Percentiles rank a stretch among this genome's conserved stretches.
Evolutionary conservation across 2,329 filamentous ascomycete species (phyloP).

Genomic region (Colletotrichum endophyticum): DNA sequence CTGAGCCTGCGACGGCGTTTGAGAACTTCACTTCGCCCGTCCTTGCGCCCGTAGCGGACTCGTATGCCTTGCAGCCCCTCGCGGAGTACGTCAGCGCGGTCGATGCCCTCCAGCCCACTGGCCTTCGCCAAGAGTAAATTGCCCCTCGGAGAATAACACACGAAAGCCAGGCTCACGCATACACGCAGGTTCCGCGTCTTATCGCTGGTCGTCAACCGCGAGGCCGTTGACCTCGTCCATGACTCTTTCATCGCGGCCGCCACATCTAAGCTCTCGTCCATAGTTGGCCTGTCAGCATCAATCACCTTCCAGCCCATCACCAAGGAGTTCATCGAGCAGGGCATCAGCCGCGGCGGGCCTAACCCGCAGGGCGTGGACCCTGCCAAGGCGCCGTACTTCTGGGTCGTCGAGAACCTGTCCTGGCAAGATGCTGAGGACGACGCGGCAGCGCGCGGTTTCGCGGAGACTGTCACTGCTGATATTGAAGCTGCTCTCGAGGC

Average conservation of each 20-base stretch:
- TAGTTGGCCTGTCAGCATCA: slow-evolving; percentile 12
- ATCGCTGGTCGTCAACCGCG: slow-evolving; percentile 16
- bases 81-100: slow-evolving; percentile 15
- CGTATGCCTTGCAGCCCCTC: slow-evolving; percentile 12
- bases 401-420: slow-evolving; percentile 21
- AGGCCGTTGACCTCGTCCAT: slow-evolving; percentile 16
- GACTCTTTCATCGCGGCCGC: slow-evolving; percentile 8
- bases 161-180: neutral
- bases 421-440: slow-evolving; percentile 17
- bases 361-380: slow-evolving; percentile 22
- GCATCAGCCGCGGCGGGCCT: slow-evolving; percentile 2
- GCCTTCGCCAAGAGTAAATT: slow-evolving; percentile 18
- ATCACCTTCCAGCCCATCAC: slow-evolving; percentile 23
- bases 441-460: neutral
- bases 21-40: slow-evolving; percentile 21
- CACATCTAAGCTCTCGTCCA: neutral
- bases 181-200: slow-evolving; percentile 17
- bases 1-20: neutral
- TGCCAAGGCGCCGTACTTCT: slow-evolving; percentile 19
- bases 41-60: slow-evolving; percentile 12
- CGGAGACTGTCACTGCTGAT: neutral
- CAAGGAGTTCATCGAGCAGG: slow-evolving; percentile 14
- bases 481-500: slow-evolving; percentile 1
- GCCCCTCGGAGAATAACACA: neutral
- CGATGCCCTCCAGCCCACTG: slow-evolving; percentile 20